phyloP scores from a whole-genome alignment of 2,329 filamentous ascomycete species.

The Aspergillus ochraceus region DNA sequence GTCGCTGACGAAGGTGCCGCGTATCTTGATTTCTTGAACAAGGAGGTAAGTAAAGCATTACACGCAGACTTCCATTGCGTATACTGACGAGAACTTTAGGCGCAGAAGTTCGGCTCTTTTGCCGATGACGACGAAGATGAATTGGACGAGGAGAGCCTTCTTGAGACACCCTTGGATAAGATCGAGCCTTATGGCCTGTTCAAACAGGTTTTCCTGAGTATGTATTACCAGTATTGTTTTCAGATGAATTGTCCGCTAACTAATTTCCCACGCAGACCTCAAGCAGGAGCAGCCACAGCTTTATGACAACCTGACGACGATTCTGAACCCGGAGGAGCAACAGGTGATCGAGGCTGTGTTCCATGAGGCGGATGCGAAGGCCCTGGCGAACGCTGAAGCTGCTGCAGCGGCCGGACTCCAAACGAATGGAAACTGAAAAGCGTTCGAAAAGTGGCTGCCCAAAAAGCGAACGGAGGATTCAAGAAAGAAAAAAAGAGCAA shows the following conservation, averaged over 20 bases:
- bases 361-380: slow-evolving; percentile 64
- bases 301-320: slow-evolving; percentile 76
- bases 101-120: slow-evolving; percentile 76
- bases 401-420: slow-evolving; percentile 35
- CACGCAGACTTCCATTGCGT: background rate
- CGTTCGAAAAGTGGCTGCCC: background rate
- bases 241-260: slow-evolving; percentile 29
- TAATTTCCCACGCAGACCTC: slow-evolving; percentile 58
- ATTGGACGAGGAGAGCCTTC: slow-evolving; percentile 84
- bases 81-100: slow-evolving; percentile 48
- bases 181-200: slow-evolving; percentile 93
- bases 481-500: slow-evolving; percentile 6
- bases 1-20: slow-evolving; percentile 87
- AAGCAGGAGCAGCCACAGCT: slow-evolving; percentile 89
- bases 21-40: slow-evolving; percentile 93
- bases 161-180: slow-evolving; percentile 93
- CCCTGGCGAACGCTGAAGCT: slow-evolving; percentile 41
- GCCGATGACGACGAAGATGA: slow-evolving; percentile 82
- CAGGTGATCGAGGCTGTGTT: slow-evolving; percentile 76
- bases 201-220: slow-evolving; percentile 78
- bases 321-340: slow-evolving; percentile 78
- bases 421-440: slow-evolving; percentile 36
- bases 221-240: slow-evolving; percentile 44
- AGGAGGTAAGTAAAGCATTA: slow-evolving; percentile 62
- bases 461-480: background rate